Base-by-base conservation (phyloP, 2,329 filamentous ascomycete genomes). In the Exophiala viscosa region DNA sequence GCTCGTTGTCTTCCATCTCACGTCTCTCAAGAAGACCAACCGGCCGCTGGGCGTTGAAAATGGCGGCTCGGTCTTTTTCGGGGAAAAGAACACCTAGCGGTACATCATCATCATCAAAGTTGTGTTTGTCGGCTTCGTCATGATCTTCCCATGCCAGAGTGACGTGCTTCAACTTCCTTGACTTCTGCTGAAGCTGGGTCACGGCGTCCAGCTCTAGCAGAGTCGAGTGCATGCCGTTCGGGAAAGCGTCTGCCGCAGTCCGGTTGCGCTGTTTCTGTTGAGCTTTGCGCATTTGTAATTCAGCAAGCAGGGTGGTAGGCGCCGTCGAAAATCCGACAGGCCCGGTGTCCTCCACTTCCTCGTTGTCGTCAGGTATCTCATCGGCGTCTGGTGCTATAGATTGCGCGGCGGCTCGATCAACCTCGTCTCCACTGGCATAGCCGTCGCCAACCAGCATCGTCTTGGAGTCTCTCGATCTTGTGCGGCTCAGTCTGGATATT, bases 1-100 rank as follows among this genome's bases (percentile, higher is more conserved):
- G 91, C 67, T 97, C 93, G 50, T 90, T 93, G 64, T 99, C 93
- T 67, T 99, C 93, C 60, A 93, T 73, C 54, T 95, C 86, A 42
- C 89, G 84, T 62, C 83, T 84, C 66, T 95, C 73, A 64, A 77
- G 70, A 7, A 77, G 64, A n/a, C 75, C 75, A 23, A 75, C 48
- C 1, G 75, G 73, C 28, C 70, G 66, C 45, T 64, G 45, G 31
- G 54, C 45, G 28, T 59, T 64, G 15, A 56, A 55, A 40, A 66
- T 62, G 3, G 70, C 67, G n/a, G 68, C 65, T 8, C 52, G 47
- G 13, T 66, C 64, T 49, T 72, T 71, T 10, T 70, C 69, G 1
- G 86, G 84, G 62, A 82, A 88, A 13, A 99, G 77, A 60, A 97
- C 76, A 9, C 87, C 93, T 3, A 99, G 76, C 0, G 93, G 93